Percentiles rank a stretch among this genome's conserved stretches.
Conservation (phyloP, 768 basidiomycete species). For the Asterophora lycoperdoides region DNA sequence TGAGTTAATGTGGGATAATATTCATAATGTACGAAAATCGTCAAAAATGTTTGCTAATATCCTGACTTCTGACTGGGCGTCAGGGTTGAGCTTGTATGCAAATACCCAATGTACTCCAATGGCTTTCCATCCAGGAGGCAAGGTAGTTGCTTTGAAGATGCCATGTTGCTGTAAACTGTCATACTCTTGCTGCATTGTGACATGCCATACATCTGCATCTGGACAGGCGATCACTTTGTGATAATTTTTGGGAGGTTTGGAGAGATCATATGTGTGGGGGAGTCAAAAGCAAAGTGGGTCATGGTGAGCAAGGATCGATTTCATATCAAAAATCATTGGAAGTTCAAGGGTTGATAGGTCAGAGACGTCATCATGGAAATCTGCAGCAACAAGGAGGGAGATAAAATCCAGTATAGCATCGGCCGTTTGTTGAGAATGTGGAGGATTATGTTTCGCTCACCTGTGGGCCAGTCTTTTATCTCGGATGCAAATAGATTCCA, state of each 20-base stretch:
- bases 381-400: neutral
- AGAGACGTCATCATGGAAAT: neutral
- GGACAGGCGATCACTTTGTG: constrained; percentile 15
- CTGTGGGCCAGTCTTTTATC: neutral
- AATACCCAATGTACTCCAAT: constrained; percentile 34
- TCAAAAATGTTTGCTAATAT: too few species aligned
- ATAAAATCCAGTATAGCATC: neutral
- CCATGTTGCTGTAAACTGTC: constrained; percentile 15
- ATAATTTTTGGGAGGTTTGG: constrained; percentile 16
- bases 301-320: neutral
- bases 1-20: too few species aligned
- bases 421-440: neutral
- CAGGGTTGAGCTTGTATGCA: constrained; percentile 32
- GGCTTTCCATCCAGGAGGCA: constrained; percentile 24
- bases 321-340: neutral
- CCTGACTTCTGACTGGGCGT: too few species aligned
- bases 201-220: constrained; percentile 20
- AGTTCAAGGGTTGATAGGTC: neutral
- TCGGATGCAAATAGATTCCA: neutral
- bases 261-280: neutral
- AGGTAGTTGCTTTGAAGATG: constrained; percentile 22
- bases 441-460: neutral
- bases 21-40: too few species aligned
- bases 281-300: neutral
- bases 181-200: constrained; percentile 22